Evolutionary conservation across 805 yeast genomes (phyloP), one percentile per base, ranked within the genome.

Genomic region (Hanseniaspora osmophila): DNA sequence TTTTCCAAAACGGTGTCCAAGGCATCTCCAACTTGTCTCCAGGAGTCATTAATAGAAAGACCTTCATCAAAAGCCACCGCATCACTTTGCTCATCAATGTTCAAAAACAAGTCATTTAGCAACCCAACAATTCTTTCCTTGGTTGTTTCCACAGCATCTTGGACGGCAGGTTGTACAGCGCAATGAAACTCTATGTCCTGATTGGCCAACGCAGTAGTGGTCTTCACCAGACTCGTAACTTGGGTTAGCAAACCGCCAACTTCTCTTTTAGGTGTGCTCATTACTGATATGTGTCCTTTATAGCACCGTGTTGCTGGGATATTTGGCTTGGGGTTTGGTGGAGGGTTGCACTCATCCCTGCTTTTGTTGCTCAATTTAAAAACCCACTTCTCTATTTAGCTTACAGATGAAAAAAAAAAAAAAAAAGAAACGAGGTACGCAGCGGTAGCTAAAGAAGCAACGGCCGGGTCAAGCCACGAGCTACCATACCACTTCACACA

Each of bases 121-220:
- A 76, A 49, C 1, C 58, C 61, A 22, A 76, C 56, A 6, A 82
- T 46, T 17, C 66, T 60, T 13, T 61, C 57, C 3, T 78, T 68
- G 0, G 73, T 56, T 1, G 52, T 51, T 10, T 67, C 67, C 42
- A 78, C 58, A 12, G 68, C 56, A 0, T 55, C 50, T 9, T 69
- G 61, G 12, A 78, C 56, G 1, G 59, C 55, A 2, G 65, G 54
- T 54, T 84, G 90, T 11, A 85, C 56, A 41, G 84, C 76, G 41
- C 70, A 67, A 60, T 78, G 76, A 55, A 88, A 92, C 30, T 72
- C 75, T n/a, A 87, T 71, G 65, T 90, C 97, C 46, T 83, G 83
- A 0, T 85, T 75, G 2, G 84, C 82, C 39, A 88, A 61, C 2
- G 83, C 77, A 2, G 80, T 67, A 0, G 94, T 71, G 2, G 81